Percentiles rank a stretch among this genome's conserved stretches.
phyloP scores from a whole-genome alignment of 129 eudicot species.

The Solidago caesia region DNA sequence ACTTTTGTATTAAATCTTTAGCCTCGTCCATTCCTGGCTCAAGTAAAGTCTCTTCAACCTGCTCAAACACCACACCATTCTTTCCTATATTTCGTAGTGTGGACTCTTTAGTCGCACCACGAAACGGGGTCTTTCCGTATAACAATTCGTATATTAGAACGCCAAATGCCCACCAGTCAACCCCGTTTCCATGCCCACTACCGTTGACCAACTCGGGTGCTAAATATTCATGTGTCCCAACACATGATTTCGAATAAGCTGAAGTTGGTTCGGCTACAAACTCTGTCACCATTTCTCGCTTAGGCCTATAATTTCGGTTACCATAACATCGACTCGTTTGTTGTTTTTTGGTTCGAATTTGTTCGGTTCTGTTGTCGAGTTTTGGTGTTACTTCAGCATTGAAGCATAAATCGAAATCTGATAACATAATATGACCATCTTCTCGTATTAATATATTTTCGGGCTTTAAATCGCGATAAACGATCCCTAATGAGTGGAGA shows the following conservation, averaged over 20 bases:
- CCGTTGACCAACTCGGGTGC: slow-evolving; percentile 84
- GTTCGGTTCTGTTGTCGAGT: slow-evolving; percentile 34
- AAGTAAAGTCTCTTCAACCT: neutral
- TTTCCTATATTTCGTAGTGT: slow-evolving; percentile 83
- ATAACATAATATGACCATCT: slow-evolving; percentile 89
- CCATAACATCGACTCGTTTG: neutral
- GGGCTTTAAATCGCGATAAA: slow-evolving; percentile 83
- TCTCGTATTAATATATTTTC: slow-evolving; percentile 82
- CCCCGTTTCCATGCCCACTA: slow-evolving; percentile 83
- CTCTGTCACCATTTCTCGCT: slow-evolving; percentile 52
- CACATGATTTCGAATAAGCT: slow-evolving; percentile 83
- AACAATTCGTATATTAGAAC: slow-evolving; percentile 63
- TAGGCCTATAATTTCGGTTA: neutral
- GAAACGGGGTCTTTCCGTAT: slow-evolving; percentile 74
- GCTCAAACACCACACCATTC: slow-evolving; percentile 37
- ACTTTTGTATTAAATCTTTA: slow-evolving; percentile 61
- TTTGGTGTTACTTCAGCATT: slow-evolving; percentile 51
- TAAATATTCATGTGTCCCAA: slow-evolving; percentile 85
- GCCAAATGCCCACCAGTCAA: slow-evolving; percentile 98
- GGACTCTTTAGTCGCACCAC: slow-evolving; percentile 70
- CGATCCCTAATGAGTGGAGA: slow-evolving; percentile 68
- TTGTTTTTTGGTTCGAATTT: neutral
- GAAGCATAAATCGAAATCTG: slow-evolving; percentile 86
- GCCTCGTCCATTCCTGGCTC: slow-evolving; percentile 40
- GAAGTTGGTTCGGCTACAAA: slow-evolving; percentile 83